Evolutionary conservation across 2,329 filamentous ascomycete species (phyloP).

Genomic region (Lizonia empirigonia): DNA sequence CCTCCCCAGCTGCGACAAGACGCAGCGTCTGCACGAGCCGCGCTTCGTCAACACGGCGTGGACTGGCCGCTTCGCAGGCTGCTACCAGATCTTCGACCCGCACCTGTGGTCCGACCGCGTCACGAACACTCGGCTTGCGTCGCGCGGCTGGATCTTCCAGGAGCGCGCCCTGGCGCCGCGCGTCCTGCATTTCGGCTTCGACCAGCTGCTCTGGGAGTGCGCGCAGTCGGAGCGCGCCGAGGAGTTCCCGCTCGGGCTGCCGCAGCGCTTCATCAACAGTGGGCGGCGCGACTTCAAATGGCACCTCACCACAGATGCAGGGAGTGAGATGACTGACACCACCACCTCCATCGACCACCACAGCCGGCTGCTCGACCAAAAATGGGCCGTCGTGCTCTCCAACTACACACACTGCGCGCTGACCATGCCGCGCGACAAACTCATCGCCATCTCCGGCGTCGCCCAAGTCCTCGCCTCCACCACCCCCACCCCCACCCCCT

Average conservation of each 20-base stretch:
- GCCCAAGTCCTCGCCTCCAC: too few species aligned
- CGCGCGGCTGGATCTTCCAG: slow-evolving; percentile 22
- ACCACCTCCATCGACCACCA: too few species aligned
- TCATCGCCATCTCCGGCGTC: too few species aligned
- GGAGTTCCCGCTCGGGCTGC: not conserved
- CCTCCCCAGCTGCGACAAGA: not conserved
- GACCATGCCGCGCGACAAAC: too few species aligned
- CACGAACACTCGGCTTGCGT: not conserved
- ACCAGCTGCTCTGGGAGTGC: slow-evolving; percentile 23
- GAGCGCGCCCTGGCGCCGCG: slow-evolving; percentile 21
- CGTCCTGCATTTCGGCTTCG: slow-evolving; percentile 17
- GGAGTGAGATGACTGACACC: too few species aligned
- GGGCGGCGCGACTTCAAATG: not conserved
- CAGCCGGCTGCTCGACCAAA: too few species aligned
- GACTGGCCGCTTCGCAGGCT: not conserved
- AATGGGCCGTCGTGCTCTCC: too few species aligned
- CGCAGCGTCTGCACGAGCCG: not conserved
- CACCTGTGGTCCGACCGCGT: not conserved
- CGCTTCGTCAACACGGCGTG: not conserved
- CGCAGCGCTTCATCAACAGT: not conserved
- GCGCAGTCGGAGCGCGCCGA: not conserved
- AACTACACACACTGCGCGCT: too few species aligned
- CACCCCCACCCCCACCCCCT: too few species aligned
- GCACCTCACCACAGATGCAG: not conserved
- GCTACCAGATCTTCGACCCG: not conserved